phyloP scores from a whole-genome alignment of 495 filamentous ascomycete species.

The Penicillium macrosclerotiorum region DNA sequence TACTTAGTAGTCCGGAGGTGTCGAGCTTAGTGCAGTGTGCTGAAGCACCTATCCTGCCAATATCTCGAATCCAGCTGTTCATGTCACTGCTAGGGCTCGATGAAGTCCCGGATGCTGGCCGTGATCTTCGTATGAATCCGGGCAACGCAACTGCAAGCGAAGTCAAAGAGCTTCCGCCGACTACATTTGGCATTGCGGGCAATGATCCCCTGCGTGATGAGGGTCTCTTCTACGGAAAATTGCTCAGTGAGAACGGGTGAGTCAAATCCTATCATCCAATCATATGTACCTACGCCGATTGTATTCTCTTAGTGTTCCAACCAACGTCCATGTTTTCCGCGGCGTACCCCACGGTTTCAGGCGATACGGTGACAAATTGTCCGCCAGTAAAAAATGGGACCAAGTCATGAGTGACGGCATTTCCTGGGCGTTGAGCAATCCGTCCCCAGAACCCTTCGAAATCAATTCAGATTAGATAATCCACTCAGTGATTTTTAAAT shows the following conservation, averaged over 20 bases:
- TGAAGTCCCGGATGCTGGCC: conserved; percentile 11
- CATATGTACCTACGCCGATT: too few species aligned
- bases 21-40: conserved; percentile 40
- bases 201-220: conserved; percentile 49
- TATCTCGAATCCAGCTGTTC: conserved; percentile 32
- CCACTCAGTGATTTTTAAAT: background rate
- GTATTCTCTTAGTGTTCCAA: conserved; percentile 37
- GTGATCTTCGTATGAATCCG: conserved; percentile 36
- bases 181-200: conserved; percentile 45
- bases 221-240: conserved; percentile 41
- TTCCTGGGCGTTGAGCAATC: conserved; percentile 36
- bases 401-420: conserved; percentile 40
- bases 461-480: conserved; percentile 30
- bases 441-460: conserved; percentile 26
- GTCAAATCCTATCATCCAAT: conserved; percentile 13
- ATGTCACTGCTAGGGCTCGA: conserved; percentile 24
- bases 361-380: conserved; percentile 31
- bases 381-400: conserved; percentile 40
- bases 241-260: conserved; percentile 46
- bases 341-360: conserved; percentile 50
- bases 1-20: conserved; percentile 28
- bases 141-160: conserved; percentile 40
- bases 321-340: conserved; percentile 40
- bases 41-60: conserved; percentile 38
- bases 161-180: conserved; percentile 37